phyloP scores from a whole-genome alignment of 176 grass and related monocot species.

The Secale cereale region DNA sequence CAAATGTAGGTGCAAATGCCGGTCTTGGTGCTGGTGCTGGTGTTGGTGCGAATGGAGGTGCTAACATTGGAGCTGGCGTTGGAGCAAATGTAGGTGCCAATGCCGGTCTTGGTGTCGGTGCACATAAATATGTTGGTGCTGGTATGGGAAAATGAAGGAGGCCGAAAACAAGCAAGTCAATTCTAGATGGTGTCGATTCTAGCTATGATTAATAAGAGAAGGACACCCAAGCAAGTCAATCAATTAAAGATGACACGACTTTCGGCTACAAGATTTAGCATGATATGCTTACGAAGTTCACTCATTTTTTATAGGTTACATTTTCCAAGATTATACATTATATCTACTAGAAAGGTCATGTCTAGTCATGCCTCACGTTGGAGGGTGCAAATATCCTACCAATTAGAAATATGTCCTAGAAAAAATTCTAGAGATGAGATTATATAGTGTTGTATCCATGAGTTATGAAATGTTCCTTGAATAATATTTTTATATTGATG shows the following conservation, averaged over 20 bases:
- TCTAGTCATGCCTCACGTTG: too few relatives aligned
- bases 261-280: not conserved
- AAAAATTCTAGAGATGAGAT: not conserved
- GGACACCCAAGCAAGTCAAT: not conserved
- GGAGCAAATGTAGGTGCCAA: not conserved
- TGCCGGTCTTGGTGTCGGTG: not conserved
- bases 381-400: not conserved
- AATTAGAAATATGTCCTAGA: not conserved
- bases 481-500: not conserved
- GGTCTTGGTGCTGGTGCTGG: not conserved
- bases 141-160: not conserved
- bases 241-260: not conserved
- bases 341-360: too few relatives aligned
- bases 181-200: not conserved
- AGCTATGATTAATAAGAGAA: not conserved
- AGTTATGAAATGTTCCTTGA: not conserved
- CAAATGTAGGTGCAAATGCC: not conserved
- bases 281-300: not conserved
- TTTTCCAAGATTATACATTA: too few relatives aligned
- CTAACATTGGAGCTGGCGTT: not conserved
- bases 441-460: not conserved
- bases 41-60: not conserved
- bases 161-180: not conserved
- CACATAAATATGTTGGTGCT: not conserved
- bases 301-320: too few relatives aligned